A percentile compares a stretch with the other conserved stretches of the same genome.
Conservation (phyloP, 768 basidiomycete genomes). For the Sistotremastrum niveocremeum region DNA sequence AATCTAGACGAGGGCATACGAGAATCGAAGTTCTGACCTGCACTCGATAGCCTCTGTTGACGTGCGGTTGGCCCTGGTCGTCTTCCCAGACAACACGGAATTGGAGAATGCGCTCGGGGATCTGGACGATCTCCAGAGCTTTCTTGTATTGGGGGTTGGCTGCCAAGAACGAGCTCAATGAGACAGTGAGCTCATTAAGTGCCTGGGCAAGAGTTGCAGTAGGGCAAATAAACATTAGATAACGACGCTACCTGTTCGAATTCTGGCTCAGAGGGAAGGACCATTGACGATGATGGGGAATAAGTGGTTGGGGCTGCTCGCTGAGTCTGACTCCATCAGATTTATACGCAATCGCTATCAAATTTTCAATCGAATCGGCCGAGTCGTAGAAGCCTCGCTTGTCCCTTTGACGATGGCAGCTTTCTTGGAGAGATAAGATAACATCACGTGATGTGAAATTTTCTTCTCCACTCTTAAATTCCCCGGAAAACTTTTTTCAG, state of each 20-base stretch:
- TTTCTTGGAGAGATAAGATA: too few species aligned
- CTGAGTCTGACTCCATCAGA: too few species aligned
- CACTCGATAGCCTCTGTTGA: slow-evolving; percentile 64
- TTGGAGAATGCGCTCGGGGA: slow-evolving; percentile 42
- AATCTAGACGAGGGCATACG: background rate
- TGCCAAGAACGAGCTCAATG: slow-evolving; percentile 49
- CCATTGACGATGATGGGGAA: background rate
- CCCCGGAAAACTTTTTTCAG: too few species aligned
- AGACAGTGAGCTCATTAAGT: slow-evolving; percentile 47
- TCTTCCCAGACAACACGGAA: slow-evolving; percentile 75
- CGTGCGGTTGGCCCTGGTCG: slow-evolving; percentile 48
- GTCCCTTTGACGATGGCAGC: too few species aligned
- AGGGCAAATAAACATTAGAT: slow-evolving; percentile 1
- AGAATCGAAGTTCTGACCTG: slow-evolving; percentile 28
- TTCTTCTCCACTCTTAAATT: too few species aligned
- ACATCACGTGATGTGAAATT: too few species aligned
- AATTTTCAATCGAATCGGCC: too few species aligned
- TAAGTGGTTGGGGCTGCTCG: too few species aligned
- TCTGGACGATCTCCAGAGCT: slow-evolving; percentile 48
- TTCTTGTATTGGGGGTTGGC: slow-evolving; percentile 55
- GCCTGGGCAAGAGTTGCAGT: slow-evolving; percentile 26
- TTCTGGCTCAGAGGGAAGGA: slow-evolving; percentile 45
- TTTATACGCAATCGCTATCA: too few species aligned
- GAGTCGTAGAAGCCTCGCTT: too few species aligned
- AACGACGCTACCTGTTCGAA: slow-evolving; percentile 40